Evolutionary conservation across 208 protist species (phyloP), one percentile per base, ranked within the genome.

Genomic region (Leptomonas pyrrhocoris): DNA sequence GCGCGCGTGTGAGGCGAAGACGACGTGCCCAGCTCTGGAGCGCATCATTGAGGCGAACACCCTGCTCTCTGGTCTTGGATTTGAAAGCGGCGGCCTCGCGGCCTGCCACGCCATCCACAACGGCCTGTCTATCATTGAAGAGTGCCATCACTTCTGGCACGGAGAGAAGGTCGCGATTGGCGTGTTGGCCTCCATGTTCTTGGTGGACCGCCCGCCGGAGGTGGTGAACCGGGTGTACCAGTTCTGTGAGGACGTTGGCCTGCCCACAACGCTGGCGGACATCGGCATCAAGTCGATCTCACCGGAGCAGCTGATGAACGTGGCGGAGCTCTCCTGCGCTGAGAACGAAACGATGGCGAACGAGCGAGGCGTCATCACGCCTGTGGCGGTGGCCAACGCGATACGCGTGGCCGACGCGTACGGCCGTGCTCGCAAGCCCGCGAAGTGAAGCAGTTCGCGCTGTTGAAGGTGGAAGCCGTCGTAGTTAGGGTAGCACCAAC

Each of bases 81-180:
- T 60, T 5, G 70, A 76, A 38, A 76, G 68, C 28, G 59, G 61
- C 56, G 76, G 76, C 0, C 62, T 81, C 25, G 68, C 30, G 12
- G 76, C 76, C 19, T 58, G 61, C 4, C 76, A 81, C 64, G 68
- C 68, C 19, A 81, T 81, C 56, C 68, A 81, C 58, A 81, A 81
- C 51, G 76, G 68, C 42, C 61, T 81, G 27, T 77, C 76, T 12
- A 49, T 38, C 11, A 57, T 81, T 12, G 13, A 23, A 7, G 60
- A 71, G 50, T 67, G 58, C 19, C 76, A 81, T 34, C 23, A 25
- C 27, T 81, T 53, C 57, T 56, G 28, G 54, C 76, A 81, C 43
- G 76, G 76, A 38, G 68, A 81, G 60, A 81, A 81, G 56, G 76
- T 81, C 38, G 56, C 68, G 42, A 45, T 70, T 15, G 76, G 76